phyloP scores from a whole-genome alignment of 768 basidiomycete species.

The Suillus sp. region DNA sequence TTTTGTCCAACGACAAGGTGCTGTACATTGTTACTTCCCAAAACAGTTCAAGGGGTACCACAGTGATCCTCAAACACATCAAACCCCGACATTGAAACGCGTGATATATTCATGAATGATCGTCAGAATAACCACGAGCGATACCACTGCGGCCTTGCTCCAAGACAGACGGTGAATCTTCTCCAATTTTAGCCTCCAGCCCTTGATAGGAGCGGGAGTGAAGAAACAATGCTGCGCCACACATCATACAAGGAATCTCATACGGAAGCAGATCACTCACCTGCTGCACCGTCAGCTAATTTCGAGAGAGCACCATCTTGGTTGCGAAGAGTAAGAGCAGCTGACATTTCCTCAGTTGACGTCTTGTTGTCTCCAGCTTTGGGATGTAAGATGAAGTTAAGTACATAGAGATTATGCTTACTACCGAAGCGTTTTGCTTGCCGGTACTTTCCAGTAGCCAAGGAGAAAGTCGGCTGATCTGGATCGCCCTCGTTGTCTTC shows the following conservation, averaged over 20 bases:
- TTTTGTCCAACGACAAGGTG: not conserved
- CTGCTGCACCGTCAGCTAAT: conserved; percentile 69
- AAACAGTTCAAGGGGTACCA: not conserved
- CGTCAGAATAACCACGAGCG: conserved; percentile 81
- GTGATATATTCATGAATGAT: conserved; percentile 23
- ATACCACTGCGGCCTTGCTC: conserved; percentile 92
- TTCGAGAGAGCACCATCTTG: conserved; percentile 60
- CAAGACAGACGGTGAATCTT: conserved; percentile 77
- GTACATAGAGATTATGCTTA: conserved; percentile 14
- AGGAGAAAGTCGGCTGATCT: conserved; percentile 82
- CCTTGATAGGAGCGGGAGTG: conserved; percentile 77
- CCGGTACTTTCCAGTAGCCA: conserved; percentile 84
- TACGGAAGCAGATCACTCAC: conserved; percentile 39
- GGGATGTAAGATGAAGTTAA: not conserved
- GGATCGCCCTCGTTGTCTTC: conserved; percentile 39
- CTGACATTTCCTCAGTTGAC: conserved; percentile 29
- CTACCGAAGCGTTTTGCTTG: conserved; percentile 70
- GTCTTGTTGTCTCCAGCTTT: conserved; percentile 18
- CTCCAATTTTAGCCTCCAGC: conserved; percentile 72
- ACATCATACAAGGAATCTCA: conserved; percentile 11
- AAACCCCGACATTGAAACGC: not conserved
- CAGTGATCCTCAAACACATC: not conserved
- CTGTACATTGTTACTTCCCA: not conserved
- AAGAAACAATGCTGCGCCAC: conserved; percentile 62
- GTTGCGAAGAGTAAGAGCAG: conserved; percentile 61